Conservation (phyloP, 179 eudicot genomes). For the Beta corolliflora region DNA sequence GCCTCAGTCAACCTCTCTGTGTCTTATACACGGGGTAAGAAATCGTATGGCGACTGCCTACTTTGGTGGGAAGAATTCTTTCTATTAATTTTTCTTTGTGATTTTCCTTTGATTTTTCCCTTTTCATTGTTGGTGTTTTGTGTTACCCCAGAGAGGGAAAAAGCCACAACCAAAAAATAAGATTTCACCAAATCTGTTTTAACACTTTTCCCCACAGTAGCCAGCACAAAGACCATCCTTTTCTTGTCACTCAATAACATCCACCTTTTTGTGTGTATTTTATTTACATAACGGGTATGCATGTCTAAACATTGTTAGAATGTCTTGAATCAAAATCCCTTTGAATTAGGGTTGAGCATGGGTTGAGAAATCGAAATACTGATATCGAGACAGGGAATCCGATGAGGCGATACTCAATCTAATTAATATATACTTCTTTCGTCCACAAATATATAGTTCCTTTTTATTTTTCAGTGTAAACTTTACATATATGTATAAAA, state of each 20-base stretch:
- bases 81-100: not conserved
- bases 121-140: not conserved
- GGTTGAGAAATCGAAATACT: too few relatives aligned
- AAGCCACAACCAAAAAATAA: conserved; percentile 14
- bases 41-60: conserved; percentile 36
- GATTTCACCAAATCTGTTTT: conserved; percentile 20
- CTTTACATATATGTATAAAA: too few relatives aligned
- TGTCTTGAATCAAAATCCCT: too few relatives aligned
- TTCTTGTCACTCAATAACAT: not conserved
- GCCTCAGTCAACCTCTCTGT: conserved; percentile 28
- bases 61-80: conserved; percentile 9
- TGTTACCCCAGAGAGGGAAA: conserved; percentile 18
- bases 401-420: too few relatives aligned
- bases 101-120: not conserved
- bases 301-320: too few relatives aligned
- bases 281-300: too few relatives aligned
- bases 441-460: too few relatives aligned
- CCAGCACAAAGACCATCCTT: conserved; percentile 20
- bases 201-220: conserved; percentile 22
- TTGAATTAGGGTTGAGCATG: too few relatives aligned
- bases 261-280: too few relatives aligned
- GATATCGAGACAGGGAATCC: too few relatives aligned
- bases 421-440: too few relatives aligned
- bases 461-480: too few relatives aligned
- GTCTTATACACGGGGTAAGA: conserved; percentile 8